Base-by-base conservation (phyloP, 2,329 filamentous ascomycete species). In the Arthrobotrys entomopaga region DNA sequence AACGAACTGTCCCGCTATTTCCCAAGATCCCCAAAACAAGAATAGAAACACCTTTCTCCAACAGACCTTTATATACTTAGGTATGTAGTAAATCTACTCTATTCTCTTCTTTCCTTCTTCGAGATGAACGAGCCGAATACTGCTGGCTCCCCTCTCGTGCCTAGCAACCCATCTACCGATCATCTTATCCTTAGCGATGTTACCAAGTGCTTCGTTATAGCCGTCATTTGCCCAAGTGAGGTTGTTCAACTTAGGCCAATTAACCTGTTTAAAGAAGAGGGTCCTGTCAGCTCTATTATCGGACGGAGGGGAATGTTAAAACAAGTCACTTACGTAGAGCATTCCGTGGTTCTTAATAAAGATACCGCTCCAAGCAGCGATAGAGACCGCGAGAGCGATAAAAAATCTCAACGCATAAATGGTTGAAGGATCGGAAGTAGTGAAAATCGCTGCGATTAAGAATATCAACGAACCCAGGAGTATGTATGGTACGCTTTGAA, bases 61-160 rank as follows among this genome's bases (percentile, higher is more conserved):
- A 6, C 29, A 2, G 29, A 34, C 6, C 5, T 34, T 34, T 34
- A 34, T 34, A 34, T 34, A n/a, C n/a, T n/a, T n/a, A n/a, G n/a
- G n/a, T n/a, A 34, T 3, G 10, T 34, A 10, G 29, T 34, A 8
- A 6, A 34, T 63, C 78, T 87, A 93, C 81, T 99, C 95, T 80
- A 96, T 96, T 81, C 95, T 91, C 87, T 97, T 99, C 87, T 99
- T 99, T 61, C 95, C 95, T 83, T 99, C 95, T 82, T 99, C 95
- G 8, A 79, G 65, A 42, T 78, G 77, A 24, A 79, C 77, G 59
- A 79, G 63, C 53, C 78, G 75, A 40, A 78, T 77, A 40, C 77
- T 78, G 82, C 92, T 97, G 76, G 92, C 87, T 1, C 93, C 92
- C 15, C 93, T 86, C 82, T 96, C 91, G 80, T 96, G 93, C 84